These are phyloP conservation scores for Zarea fungicola DNA, from an alignment of 2,329 filamentous ascomycete genomes.

Conservation along the genomic window DNA sequence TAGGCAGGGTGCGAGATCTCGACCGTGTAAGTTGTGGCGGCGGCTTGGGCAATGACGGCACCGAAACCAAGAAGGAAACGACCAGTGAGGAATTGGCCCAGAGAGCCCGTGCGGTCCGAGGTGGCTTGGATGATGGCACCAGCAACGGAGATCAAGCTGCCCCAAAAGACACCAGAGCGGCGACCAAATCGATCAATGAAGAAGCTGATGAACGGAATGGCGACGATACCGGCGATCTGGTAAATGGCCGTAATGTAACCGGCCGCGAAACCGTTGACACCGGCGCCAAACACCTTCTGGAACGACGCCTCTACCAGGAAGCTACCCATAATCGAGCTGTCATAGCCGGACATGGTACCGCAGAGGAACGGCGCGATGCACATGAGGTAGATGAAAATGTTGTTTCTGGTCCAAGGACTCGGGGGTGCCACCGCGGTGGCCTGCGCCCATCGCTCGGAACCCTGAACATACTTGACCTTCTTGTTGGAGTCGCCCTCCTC, in stretches of 20 bases:
- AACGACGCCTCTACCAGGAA: conserved; percentile 50
- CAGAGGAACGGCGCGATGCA: conserved; percentile 15
- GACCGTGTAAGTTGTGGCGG: conserved; percentile 42
- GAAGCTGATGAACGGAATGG: conserved; percentile 39
- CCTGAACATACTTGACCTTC: conserved; percentile 2
- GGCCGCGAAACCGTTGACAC: conserved; percentile 44
- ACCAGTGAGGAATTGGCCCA: conserved; percentile 23
- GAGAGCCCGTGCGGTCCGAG: background rate
- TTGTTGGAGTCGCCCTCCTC: conserved; percentile 1
- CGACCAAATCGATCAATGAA: conserved; percentile 39
- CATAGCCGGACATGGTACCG: conserved; percentile 23
- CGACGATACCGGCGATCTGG: conserved; percentile 40
- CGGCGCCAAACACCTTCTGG: conserved; percentile 37
- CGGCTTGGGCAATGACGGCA: conserved; percentile 40
- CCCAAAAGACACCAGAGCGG: conserved; percentile 39
- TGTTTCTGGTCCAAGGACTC: background rate
- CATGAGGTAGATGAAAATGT: conserved; percentile 11
- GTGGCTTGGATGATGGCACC: conserved; percentile 3
- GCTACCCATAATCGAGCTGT: conserved; percentile 46
- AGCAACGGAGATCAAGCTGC: conserved; percentile 24
- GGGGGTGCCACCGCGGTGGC: conserved; percentile 4
- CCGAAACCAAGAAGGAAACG: conserved; percentile 50
- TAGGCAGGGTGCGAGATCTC: conserved; percentile 43
- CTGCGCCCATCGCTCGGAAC: conserved; percentile 5
- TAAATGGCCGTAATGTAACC: conserved; percentile 45